Evolutionary conservation across 208 protist genomes (phyloP).

Genomic region (Trypanosoma conorhini): DNA sequence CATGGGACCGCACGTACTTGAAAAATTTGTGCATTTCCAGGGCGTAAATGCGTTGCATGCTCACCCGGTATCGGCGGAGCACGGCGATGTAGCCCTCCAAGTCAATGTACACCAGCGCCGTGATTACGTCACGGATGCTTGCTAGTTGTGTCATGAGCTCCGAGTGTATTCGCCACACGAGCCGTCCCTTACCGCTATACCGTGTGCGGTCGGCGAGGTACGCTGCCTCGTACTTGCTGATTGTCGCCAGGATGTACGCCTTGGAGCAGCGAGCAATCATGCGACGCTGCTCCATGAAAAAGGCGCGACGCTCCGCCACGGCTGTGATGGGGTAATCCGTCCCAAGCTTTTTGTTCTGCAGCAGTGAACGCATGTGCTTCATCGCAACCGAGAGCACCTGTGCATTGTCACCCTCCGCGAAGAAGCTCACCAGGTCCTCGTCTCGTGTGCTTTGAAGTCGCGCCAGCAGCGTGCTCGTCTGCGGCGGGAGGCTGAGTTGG

Average conservation of each 20-base stretch:
- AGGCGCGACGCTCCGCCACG: constrained; percentile 69
- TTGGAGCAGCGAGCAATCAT: constrained; percentile 74
- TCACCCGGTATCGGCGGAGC: constrained; percentile 74
- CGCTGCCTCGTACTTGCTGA: constrained; percentile 41
- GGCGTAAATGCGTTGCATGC: constrained; percentile 81
- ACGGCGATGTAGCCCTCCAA: constrained; percentile 63
- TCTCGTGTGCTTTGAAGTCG: constrained; percentile 48
- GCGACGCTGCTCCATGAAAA: constrained; percentile 71
- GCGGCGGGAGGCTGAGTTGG: constrained; percentile 60
- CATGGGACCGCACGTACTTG: constrained; percentile 55
- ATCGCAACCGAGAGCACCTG: constrained; percentile 48
- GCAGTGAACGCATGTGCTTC: constrained; percentile 29
- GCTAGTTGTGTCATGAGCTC: constrained; percentile 60
- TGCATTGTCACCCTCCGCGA: constrained; percentile 70
- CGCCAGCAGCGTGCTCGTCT: constrained; percentile 41
- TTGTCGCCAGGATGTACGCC: constrained; percentile 60
- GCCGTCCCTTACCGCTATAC: constrained; percentile 43
- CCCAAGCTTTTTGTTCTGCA: constrained; percentile 67
- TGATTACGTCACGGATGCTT: constrained; percentile 65
- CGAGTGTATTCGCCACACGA: constrained; percentile 80
- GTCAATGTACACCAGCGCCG: constrained; percentile 66
- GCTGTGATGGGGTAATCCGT: constrained; percentile 83
- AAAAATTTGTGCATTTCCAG: constrained; percentile 76
- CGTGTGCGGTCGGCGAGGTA: constrained; percentile 67
- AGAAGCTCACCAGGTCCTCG: constrained; percentile 52